A percentile compares a stretch with the other conserved stretches of the same genome.
phyloP scores from a whole-genome alignment of 2,329 filamentous ascomycete species.

The Colletotrichum tofieldiae region DNA sequence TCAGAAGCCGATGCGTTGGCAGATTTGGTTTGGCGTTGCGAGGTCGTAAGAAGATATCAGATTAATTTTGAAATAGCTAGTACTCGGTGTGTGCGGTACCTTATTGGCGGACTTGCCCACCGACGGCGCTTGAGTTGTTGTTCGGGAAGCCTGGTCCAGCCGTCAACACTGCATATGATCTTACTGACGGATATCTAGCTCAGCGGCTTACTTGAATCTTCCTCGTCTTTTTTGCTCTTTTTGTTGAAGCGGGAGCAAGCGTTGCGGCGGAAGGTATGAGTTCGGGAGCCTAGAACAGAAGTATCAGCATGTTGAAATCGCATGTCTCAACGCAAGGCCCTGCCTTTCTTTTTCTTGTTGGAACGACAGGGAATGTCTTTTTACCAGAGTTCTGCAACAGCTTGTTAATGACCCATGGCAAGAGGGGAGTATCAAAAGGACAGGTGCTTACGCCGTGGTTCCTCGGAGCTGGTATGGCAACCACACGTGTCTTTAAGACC shows the following conservation, averaged over 20 bases:
- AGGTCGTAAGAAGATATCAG: background rate
- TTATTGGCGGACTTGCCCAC: background rate
- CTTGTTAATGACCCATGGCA: too few relatives aligned
- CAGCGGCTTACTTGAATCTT: background rate
- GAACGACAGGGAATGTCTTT: background rate
- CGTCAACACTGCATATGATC: background rate
- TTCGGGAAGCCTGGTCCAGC: background rate
- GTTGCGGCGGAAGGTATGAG: background rate
- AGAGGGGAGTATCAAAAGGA: background rate
- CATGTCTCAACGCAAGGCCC: background rate
- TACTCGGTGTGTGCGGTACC: background rate
- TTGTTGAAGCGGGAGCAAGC: background rate
- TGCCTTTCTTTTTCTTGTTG: background rate
- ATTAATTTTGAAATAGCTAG: background rate
- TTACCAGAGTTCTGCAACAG: too few relatives aligned
- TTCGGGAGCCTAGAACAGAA: background rate
- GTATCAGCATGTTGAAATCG: background rate
- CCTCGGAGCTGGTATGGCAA: background rate
- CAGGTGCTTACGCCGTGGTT: background rate
- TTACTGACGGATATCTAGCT: background rate
- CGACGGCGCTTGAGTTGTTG: background rate
- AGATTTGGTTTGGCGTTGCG: background rate
- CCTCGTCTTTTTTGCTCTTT: background rate
- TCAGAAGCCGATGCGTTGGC: background rate
- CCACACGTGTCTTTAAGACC: background rate